Base-by-base conservation (phyloP, 2,329 filamentous ascomycete species). In the Ambrosiella xylebori region DNA sequence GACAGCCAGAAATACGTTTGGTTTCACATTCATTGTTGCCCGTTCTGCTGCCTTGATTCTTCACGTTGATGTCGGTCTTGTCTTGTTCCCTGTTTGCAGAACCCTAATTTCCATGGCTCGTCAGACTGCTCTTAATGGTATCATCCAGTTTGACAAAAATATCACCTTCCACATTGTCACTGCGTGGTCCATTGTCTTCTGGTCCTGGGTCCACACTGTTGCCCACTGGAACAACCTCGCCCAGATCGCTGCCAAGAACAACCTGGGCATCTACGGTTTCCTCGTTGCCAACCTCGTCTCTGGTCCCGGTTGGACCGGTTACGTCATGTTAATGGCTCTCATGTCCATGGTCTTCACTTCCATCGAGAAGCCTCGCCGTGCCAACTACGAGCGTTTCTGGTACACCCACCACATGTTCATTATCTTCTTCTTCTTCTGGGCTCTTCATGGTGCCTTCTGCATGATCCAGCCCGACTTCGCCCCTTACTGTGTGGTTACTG, bases 301-400 rank as follows among this genome's bases (percentile, higher is more conserved):
- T 1, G 87, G 87, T 2, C 87, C 87, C 2, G 87, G 88, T 62
- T 93, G 87, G 88, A 86, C 84, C 45, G 88, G 88, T 61, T 91
- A 91, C 66, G 76, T 91, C 62, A 91, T 94, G 88, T 73, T 93
- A 63, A 75, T 85, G 60, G 79, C 83, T 7, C 72, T 94, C 54
- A 88, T 86, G 76, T 81, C 81, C 56, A 93, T 94, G 77, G 84
- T 85, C 2, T 65, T 82, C 35, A 93, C 87, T 0, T 88, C 86
- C 7, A 74, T 86, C 12, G 86, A 91, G 71, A 87, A 86, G 73
- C 80, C 82, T 8, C 79, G 86, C 55, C 81, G 86, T 57, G 84
- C 84, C 61, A 90, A 93, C 72, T 91, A 88, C 68, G 87, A 91
- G 69, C 84, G 86, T 35, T 94, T 93, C 75, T 94, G 88, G 87